Conservation (phyloP, 1,139 yeast genomes). For the Geotrichum siamense region DNA sequence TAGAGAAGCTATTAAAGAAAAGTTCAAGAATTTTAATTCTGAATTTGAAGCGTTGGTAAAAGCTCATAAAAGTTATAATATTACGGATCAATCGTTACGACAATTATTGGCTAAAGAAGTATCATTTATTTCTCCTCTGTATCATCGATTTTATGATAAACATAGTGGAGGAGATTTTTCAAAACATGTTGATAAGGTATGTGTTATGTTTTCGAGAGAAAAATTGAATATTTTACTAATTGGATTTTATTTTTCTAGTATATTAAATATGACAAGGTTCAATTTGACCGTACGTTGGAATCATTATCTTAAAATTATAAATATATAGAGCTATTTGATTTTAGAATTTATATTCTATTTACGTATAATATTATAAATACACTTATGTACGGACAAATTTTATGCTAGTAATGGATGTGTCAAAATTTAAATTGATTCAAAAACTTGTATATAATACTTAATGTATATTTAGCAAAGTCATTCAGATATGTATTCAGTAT, state of each 20-base stretch:
- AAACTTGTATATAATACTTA: no score
- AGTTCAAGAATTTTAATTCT: constrained; percentile 71
- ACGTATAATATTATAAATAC: no score
- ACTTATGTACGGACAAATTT: no score
- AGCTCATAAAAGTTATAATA: constrained; percentile 54
- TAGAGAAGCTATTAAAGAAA: constrained; percentile 76
- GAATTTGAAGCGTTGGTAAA: constrained; percentile 71
- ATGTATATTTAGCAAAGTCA: no score
- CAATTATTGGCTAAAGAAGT: constrained; percentile 58
- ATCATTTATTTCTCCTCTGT: constrained; percentile 69
- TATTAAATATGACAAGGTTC: constrained; percentile 59
- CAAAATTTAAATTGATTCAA: no score
- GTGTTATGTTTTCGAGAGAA: no score
- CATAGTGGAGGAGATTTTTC: constrained; percentile 65
- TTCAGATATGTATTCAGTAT: no score
- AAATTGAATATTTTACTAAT: not conserved
- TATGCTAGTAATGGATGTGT: no score
- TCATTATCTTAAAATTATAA: constrained; percentile 24
- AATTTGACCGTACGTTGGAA: constrained; percentile 46
- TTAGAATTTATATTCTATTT: no score
- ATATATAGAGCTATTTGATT: not conserved
- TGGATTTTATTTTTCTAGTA: constrained; percentile 33
- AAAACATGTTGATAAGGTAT: constrained; percentile 52
- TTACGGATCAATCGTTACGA: constrained; percentile 60
- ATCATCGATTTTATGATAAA: constrained; percentile 74